A percentile compares a stretch with the other conserved stretches of the same genome.
Conservation (phyloP, 2,329 filamentous ascomycete genomes). For the Elsinoe necatrix region DNA sequence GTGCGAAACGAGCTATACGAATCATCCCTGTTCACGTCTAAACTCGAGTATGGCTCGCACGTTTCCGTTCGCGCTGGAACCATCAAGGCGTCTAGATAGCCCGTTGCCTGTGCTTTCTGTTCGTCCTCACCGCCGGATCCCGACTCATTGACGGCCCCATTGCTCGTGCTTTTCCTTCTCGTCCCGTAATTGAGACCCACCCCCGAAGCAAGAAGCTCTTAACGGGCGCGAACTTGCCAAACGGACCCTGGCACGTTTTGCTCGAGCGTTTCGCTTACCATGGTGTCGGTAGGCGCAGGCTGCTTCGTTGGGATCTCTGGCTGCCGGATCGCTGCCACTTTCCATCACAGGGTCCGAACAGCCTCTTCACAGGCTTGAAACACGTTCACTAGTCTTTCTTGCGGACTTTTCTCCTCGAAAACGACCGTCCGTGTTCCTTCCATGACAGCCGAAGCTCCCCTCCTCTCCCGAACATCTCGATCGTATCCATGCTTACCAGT, state of each 20-base stretch:
- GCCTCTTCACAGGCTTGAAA: not conserved
- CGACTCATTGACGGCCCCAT: constrained; percentile 8
- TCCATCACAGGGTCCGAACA: not conserved
- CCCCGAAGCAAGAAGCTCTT: not conserved
- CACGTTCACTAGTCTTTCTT: not conserved
- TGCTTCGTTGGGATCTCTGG: not conserved
- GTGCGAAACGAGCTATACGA: not conserved
- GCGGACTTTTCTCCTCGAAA: not conserved
- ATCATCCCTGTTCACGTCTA: not conserved
- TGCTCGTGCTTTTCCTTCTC: constrained; percentile 2
- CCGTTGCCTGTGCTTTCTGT: not conserved
- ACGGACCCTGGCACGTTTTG: constrained; percentile 7
- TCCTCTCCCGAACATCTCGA: not conserved
- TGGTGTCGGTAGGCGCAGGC: not conserved
- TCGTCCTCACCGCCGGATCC: constrained; percentile 5
- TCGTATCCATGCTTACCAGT: not conserved
- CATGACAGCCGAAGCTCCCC: not conserved
- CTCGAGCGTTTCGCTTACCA: not conserved
- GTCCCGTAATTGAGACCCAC: constrained; percentile 12
- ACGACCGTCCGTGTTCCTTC: not conserved
- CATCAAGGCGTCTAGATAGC: not conserved
- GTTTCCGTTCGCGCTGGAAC: constrained; percentile 6
- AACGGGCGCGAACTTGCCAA: not conserved
- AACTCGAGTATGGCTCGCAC: not conserved
- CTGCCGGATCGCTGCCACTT: not conserved